Base-by-base conservation (phyloP, 495 filamentous ascomycete genomes). In the Lasiosphaeriaceae sp. region DNA sequence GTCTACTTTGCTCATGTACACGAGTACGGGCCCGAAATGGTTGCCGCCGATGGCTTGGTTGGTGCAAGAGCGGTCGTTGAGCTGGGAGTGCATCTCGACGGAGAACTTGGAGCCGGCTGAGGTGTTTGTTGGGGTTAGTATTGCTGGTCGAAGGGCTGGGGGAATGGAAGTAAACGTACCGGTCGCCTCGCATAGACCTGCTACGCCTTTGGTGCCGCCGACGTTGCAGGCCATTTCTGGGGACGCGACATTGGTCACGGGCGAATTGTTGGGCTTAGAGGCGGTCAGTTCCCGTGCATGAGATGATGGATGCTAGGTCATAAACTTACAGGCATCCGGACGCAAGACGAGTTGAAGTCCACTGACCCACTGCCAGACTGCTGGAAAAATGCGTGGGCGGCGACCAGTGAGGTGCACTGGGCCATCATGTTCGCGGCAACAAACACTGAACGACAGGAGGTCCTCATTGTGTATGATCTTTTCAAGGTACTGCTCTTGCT, bases 1-100 rank as follows among this genome's bases (percentile, higher is more conserved):
- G 47, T 64, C 55, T 6, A 80, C 76, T 52, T 76, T 74, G 31
- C 72, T 72, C 24, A 79, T 65, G 58, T 79, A 78, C 12, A 72
- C 72, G 19, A 71, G 71, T 24, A 75, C 65, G 17, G 75, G 75
- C 23, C 50, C 50, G 50, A 39, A 52, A 31, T 52, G 1, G 74
- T 76, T 72, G 35, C 39, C 37, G 48, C 54, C 45, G 35, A 63
- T 53, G 54, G 52, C 43, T 21, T 55, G 26, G 47, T 35, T 52
- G 14, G 56, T 34, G 52, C 57, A 59, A 11, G 57, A 59, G 24
- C 57, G 57, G 51, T 54, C 51, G 52, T 50, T 51, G 21, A 21
- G 46, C 46, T 59, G 57, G 14, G 26, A 17, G 56, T 62, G 60
- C 60, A 62, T 74, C 64, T 78, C 78, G 22, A 59, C 55, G 7